These are phyloP conservation scores for Aureobasidium namibiae DNA, from an alignment of 2,329 filamentous ascomycete genomes.

Conservation along the genomic window DNA sequence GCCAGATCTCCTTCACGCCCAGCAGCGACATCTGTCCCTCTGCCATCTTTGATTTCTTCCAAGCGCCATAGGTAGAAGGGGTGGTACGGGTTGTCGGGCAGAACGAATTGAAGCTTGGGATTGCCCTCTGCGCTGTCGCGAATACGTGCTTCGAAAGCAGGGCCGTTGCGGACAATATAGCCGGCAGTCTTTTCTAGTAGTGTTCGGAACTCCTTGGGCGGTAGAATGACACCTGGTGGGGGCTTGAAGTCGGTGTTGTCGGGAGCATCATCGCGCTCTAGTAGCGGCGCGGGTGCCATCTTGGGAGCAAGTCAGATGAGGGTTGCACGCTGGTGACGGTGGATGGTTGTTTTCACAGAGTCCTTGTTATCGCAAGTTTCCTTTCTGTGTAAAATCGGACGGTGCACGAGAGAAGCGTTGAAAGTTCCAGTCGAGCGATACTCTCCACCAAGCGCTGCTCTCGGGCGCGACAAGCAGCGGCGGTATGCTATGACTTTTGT, in stretches of 20 bases:
- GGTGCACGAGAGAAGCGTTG: neutral
- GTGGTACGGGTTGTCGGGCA: conserved; percentile 71
- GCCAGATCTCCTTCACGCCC: conserved; percentile 60
- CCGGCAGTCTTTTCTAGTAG: conserved; percentile 92
- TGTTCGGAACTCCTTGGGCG: conserved; percentile 72
- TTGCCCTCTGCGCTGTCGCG: conserved; percentile 76
- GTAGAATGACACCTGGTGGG: conserved; percentile 75
- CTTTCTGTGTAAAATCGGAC: neutral
- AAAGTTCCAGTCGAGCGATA: neutral
- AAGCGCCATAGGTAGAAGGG: conserved; percentile 88
- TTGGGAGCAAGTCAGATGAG: neutral
- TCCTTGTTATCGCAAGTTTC: no score
- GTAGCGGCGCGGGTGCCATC: conserved; percentile 25
- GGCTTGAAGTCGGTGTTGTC: conserved; percentile 61
- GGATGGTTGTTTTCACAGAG: neutral
- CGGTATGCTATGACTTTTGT: neutral
- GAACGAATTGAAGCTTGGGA: conserved; percentile 86
- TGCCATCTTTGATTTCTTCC: conserved; percentile 72
- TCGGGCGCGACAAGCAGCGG: neutral
- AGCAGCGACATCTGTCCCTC: conserved; percentile 69
- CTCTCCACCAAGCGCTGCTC: neutral
- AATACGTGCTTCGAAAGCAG: conserved; percentile 71
- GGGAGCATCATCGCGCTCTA: conserved; percentile 19
- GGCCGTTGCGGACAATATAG: conserved; percentile 65
- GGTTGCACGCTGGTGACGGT: neutral